Base-by-base conservation (phyloP, 805 yeast species). In the Candida awuae region DNA sequence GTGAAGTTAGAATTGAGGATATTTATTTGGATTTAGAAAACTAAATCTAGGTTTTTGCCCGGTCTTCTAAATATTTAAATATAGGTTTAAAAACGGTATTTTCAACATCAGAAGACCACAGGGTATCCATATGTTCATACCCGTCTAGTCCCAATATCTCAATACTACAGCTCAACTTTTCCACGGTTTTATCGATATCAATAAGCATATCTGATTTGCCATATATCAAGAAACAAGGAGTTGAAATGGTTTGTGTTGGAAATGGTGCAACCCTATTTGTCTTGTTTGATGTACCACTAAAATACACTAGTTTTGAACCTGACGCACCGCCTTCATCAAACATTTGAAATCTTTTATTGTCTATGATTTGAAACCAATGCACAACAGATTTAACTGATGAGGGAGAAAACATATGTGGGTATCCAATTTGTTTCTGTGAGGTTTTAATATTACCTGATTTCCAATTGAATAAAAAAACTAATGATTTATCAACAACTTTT, bases 51-150 rank as follows among this genome's bases (percentile, higher is more conserved):
- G n/a, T n/a, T n/a, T n/a, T n/a, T n/a, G n/a, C n/a, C n/a, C n/a
- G 6, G 12, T 18, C 25, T 12, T 26, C 21, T 12, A 36, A 10
- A 1, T 22, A 8, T 9, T 25, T 6, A 2, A 36, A 6, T 16
- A 36, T n/a, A 12, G 34, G 39, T 2, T 26, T 22, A 35, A 72
- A 65, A 1, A 75, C 77, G 22, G 60, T 46, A 2, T 54, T 46
- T 20, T 66, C 73, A 1, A 82, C 84, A 38, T 78, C 75, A 8
- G 69, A 59, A 8, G 94, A 95, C 97, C 97, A 88, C 13, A 88
- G 61, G 40, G 90, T 74, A 55, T 90, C 97, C 54, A 88, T 65
- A 59, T 88, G 97, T 60, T 88, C 97, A 58, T 87, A 86, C n/a
- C 64, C 63, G 0, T 64, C 67, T 0, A 87, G 72, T 2, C 80